phyloP scores from a whole-genome alignment of 176 grass and related monocot species.

The Eragrostis curvula region DNA sequence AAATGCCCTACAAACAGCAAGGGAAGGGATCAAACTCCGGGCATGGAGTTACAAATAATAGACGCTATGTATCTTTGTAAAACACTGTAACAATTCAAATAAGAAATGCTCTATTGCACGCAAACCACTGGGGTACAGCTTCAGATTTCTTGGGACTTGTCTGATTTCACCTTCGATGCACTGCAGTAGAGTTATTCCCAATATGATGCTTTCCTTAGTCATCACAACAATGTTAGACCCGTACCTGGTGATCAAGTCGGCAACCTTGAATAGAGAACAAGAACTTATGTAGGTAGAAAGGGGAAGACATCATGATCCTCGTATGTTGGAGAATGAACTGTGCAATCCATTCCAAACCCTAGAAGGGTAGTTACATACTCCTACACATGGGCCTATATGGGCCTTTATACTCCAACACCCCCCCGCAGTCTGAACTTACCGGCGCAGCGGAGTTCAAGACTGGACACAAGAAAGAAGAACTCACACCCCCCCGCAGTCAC shows the following conservation, averaged over 20 bases:
- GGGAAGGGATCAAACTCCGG: not conserved
- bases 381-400: too few species aligned
- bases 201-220: conserved; percentile 1
- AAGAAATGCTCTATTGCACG: conserved; percentile 22
- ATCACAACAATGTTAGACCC: conserved; percentile 3
- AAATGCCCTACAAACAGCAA: conserved; percentile 5
- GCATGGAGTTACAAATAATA: conserved; percentile 6
- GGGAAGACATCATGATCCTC: conserved; percentile 18
- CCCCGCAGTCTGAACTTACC: too few species aligned
- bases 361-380: too few species aligned
- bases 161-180: conserved; percentile 44
- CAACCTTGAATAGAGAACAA: conserved; percentile 1
- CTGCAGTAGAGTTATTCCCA: conserved; percentile 7
- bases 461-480: too few species aligned
- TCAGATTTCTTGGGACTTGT: conserved; percentile 41
- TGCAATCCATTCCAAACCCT: too few species aligned
- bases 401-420: too few species aligned
- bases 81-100: not conserved
- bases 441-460: too few species aligned
- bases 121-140: conserved; percentile 6
- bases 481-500: too few species aligned
- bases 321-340: too few species aligned
- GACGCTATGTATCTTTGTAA: conserved; percentile 12
- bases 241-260: conserved; percentile 31
- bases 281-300: not conserved